Evolutionary conservation across 306 rosid genomes (phyloP).

Genomic region (Acacia crassicarpa): DNA sequence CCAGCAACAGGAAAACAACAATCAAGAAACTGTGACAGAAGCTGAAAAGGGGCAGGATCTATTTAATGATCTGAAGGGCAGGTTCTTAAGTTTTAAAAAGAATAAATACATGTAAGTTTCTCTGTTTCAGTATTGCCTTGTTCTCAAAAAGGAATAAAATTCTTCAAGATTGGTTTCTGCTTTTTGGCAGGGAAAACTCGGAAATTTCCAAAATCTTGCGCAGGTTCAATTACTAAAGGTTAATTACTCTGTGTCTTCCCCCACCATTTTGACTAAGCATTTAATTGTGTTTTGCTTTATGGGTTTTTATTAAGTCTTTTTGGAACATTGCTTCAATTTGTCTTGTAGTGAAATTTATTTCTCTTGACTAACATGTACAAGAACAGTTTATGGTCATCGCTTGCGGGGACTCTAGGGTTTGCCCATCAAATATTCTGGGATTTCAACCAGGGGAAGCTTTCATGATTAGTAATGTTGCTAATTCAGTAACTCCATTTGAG

Average conservation of each 20-base stretch:
- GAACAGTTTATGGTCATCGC: conserved; percentile 93
- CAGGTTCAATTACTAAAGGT: conserved; percentile 85
- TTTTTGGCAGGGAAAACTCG: conserved; percentile 54
- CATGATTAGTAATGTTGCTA: conserved; percentile 82
- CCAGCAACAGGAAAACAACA: conserved; percentile 46
- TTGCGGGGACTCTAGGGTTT: conserved; percentile 98
- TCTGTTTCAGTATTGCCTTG: conserved; percentile 31
- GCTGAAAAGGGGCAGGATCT: conserved; percentile 45
- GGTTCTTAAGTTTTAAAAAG: conserved; percentile 75
- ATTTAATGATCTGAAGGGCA: conserved; percentile 68
- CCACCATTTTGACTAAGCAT: background rate
- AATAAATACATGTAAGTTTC: conserved; percentile 65
- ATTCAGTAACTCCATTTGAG: conserved; percentile 86
- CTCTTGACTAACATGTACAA: conserved; percentile 47
- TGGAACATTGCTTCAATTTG: conserved; percentile 12
- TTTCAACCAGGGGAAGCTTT: conserved; percentile 97
- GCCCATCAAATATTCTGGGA: conserved; percentile 84
- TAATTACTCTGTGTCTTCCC: conserved; percentile 5
- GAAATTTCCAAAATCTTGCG: conserved; percentile 72
- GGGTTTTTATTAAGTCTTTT: conserved; percentile 20
- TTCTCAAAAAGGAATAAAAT: background rate
- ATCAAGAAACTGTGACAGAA: conserved; percentile 42
- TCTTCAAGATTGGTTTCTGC: conserved; percentile 31
- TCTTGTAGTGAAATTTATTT: background rate
- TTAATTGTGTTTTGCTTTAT: conserved; percentile 8